These are phyloP conservation scores for Lumnitzera littorea DNA, from an alignment of 345 rosid genomes.

Conservation along the genomic window DNA sequence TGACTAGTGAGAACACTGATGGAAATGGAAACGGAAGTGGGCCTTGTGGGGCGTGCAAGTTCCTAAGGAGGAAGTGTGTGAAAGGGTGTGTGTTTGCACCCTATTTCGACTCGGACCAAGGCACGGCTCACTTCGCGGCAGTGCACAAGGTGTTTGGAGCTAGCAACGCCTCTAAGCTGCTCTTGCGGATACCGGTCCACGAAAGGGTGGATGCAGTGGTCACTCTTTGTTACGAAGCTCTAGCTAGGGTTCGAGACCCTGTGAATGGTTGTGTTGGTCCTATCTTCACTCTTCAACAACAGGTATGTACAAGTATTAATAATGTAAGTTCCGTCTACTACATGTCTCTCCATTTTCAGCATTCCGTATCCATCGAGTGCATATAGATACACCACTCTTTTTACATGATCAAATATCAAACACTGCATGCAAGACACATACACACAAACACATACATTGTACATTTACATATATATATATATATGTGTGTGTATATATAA, in stretches of 20 bases:
- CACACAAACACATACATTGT: no score
- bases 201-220: constrained; percentile 71
- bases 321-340: no score
- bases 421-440: no score
- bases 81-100: constrained; percentile 83
- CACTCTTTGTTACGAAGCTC: constrained; percentile 76
- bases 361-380: no score
- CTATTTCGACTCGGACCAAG: constrained; percentile 83
- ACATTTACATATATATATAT: no score
- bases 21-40: constrained; percentile 22
- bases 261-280: constrained; percentile 78
- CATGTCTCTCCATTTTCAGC: no score
- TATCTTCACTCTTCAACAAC: constrained; percentile 74
- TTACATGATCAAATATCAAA: no score
- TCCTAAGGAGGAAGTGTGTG: constrained; percentile 71
- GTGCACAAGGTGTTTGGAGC: constrained; percentile 94
- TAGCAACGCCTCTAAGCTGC: constrained; percentile 82
- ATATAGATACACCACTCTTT: no score
- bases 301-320: constrained; percentile 23
- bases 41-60: constrained; percentile 93
- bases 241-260: constrained; percentile 77
- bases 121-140: constrained; percentile 67
- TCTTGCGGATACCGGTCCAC: constrained; percentile 47
- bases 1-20: no score
- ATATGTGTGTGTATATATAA: no score